Conservation (phyloP, 768 basidiomycete species). For the Ephemerocybe angulata region DNA sequence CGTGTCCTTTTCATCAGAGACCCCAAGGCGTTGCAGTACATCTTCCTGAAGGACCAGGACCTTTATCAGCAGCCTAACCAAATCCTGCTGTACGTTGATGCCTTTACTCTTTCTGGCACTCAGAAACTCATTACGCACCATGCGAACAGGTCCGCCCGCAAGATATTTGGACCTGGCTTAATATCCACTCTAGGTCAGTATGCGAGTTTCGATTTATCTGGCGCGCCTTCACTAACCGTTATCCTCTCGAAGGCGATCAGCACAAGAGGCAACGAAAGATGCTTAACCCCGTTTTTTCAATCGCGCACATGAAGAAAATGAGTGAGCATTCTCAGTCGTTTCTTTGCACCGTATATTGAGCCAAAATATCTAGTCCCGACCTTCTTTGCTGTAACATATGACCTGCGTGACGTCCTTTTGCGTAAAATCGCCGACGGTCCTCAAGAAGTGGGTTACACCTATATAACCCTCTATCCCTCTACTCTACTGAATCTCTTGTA, state of each 20-base stretch:
- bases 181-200: too few relatives aligned
- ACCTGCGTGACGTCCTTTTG: not conserved
- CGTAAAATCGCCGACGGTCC: not conserved
- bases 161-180: too few relatives aligned
- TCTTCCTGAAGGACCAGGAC: slow-evolving; percentile 44
- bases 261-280: slow-evolving; percentile 39
- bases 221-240: too few relatives aligned
- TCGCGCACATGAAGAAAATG: slow-evolving; percentile 33
- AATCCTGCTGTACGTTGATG: too few relatives aligned
- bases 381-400: not conserved
- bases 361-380: slow-evolving; percentile 6
- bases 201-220: too few relatives aligned
- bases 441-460: not conserved
- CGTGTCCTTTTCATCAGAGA: slow-evolving; percentile 39
- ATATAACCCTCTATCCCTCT: not conserved
- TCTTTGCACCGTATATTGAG: not conserved
- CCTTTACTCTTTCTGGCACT: too few relatives aligned
- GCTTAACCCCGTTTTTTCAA: slow-evolving; percentile 36
- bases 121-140: too few relatives aligned
- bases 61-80: too few relatives aligned
- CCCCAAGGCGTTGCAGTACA: slow-evolving; percentile 41
- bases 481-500: too few relatives aligned
- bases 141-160: too few relatives aligned
- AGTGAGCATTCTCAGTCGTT: slow-evolving; percentile 18
- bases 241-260: slow-evolving; percentile 31